Evolutionary conservation across 2,329 filamentous ascomycete genomes (phyloP).

Genomic region (Trichoderma hamatum): DNA sequence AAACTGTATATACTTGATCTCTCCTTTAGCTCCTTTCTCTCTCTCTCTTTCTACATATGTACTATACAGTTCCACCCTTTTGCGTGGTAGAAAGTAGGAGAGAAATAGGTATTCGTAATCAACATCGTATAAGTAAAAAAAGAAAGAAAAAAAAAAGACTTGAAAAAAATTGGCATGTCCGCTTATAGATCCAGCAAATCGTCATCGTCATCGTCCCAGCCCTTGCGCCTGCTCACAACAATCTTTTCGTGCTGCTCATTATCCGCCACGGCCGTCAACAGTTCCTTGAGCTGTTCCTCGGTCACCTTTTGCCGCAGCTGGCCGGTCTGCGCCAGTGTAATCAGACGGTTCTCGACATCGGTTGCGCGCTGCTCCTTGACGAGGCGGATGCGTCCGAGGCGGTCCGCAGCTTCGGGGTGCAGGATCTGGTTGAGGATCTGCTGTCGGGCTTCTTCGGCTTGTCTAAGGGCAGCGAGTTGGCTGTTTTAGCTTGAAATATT

Average conservation of each 20-base stretch:
- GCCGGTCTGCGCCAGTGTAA: constrained; percentile 85
- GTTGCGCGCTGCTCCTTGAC: constrained; percentile 90
- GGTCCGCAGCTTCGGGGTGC: constrained; percentile 88
- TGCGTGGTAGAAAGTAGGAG: neutral
- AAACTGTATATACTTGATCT: neutral
- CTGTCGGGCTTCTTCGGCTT: constrained; percentile 69
- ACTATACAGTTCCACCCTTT: neutral
- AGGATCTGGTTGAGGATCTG: constrained; percentile 90
- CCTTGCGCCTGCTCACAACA: constrained; percentile 81
- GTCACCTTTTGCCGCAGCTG: constrained; percentile 87
- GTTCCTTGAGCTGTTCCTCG: constrained; percentile 89
- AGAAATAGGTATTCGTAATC: neutral
- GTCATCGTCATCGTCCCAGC: constrained; percentile 83
- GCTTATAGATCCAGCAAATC: constrained; percentile 66
- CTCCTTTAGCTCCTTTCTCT: neutral
- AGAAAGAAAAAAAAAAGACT: neutral
- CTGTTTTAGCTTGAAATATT: neutral
- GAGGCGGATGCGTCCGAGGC: constrained; percentile 88
- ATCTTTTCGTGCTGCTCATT: constrained; percentile 80
- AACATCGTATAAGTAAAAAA: neutral
- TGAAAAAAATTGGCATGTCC: neutral
- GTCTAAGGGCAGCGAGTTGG: constrained; percentile 37
- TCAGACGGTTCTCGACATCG: constrained; percentile 89
- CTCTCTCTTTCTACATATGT: neutral
- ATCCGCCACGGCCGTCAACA: constrained; percentile 83